Conservation (phyloP, 2,329 filamentous ascomycete species). For the Penicillium oxalicum region DNA sequence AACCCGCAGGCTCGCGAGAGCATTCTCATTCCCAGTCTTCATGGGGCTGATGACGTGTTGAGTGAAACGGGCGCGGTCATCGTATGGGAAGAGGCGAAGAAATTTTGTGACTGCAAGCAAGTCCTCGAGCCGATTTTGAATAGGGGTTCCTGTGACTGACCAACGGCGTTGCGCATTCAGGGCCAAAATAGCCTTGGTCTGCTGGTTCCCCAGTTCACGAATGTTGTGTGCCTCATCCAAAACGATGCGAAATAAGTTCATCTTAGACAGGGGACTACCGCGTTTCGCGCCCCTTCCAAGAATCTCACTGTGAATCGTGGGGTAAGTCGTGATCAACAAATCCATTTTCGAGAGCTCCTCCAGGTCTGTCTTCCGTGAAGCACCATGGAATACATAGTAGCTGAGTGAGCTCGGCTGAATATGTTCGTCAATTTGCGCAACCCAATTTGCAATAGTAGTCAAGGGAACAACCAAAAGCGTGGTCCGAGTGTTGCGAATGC, state of each 20-base stretch:
- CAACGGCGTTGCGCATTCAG: constrained; percentile 77
- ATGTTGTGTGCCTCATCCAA: constrained; percentile 95
- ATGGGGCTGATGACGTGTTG: constrained; percentile 79
- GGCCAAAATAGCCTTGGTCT: constrained; percentile 77
- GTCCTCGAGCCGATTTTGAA: constrained; percentile 90
- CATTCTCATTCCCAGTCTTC: constrained; percentile 76
- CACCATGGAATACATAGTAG: constrained; percentile 82
- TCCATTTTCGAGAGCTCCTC: constrained; percentile 67
- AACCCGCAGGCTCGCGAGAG: constrained; percentile 72
- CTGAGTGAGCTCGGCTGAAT: constrained; percentile 58
- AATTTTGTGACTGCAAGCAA: constrained; percentile 82
- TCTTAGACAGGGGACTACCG: constrained; percentile 62
- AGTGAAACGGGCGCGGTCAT: constrained; percentile 68
- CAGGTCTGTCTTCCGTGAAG: constrained; percentile 64
- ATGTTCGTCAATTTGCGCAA: constrained; percentile 82
- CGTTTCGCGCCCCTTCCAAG: constrained; percentile 58
- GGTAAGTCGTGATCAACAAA: constrained; percentile 87
- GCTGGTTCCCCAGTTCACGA: constrained; percentile 71
- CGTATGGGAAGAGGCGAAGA: constrained; percentile 75
- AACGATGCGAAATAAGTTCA: constrained; percentile 90
- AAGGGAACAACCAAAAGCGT: constrained; percentile 85
- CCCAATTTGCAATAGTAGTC: constrained; percentile 91
- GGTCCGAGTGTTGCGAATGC: constrained; percentile 61
- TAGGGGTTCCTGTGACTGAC: constrained; percentile 95
- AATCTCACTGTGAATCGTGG: constrained; percentile 76